Conservation (phyloP, 139 green algal genomes). For the Closterium sp. region DNA sequence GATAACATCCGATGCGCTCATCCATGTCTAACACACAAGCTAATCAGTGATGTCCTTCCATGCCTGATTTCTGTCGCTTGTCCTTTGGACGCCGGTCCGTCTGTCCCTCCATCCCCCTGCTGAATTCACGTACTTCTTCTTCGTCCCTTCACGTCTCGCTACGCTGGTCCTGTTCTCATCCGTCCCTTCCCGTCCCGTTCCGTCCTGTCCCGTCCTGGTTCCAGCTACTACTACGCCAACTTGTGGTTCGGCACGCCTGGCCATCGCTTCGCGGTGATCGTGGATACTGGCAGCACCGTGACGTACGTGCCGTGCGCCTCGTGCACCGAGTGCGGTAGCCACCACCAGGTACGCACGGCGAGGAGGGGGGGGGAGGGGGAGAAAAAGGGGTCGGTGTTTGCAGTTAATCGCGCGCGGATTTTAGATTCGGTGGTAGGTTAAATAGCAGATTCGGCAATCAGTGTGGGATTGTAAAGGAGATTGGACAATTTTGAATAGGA, state of each 20-base stretch:
- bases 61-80: not conserved
- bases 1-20: not conserved
- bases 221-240: constrained; percentile 80
- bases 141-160: not conserved
- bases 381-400: too few relatives aligned
- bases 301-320: constrained; percentile 87
- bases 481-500: too few relatives aligned
- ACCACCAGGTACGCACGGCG: not conserved
- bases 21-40: not conserved
- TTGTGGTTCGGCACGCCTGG: constrained; percentile 80
- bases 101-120: not conserved
- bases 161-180: too few relatives aligned
- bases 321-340: constrained; percentile 61
- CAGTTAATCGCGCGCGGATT: too few relatives aligned
- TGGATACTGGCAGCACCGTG: constrained; percentile 92
- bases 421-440: too few relatives aligned
- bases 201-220: not conserved
- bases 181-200: not conserved
- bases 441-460: too few relatives aligned
- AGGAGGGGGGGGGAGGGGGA: too few relatives aligned
- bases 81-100: not conserved
- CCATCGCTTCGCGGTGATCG: constrained; percentile 80
- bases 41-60: not conserved
- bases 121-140: too few relatives aligned
- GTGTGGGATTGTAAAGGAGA: too few relatives aligned